Evolutionary conservation across 169 alveolate genomes (phyloP).

Genomic region (Eimeria zaria): DNA sequence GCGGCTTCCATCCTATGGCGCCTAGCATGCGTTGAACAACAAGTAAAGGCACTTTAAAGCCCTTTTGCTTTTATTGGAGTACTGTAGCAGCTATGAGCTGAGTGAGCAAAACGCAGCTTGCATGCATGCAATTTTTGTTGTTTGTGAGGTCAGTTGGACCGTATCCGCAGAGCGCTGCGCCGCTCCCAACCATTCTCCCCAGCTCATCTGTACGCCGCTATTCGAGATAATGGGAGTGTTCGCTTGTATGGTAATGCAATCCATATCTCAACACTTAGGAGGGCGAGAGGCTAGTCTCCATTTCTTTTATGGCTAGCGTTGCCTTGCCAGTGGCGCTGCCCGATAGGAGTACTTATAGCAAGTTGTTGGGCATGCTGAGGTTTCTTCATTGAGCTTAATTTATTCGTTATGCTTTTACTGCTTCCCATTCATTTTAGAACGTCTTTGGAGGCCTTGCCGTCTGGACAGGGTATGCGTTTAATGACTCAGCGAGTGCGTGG

Average conservation of each 20-base stretch:
- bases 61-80: neutral
- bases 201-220: constrained; percentile 74
- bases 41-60: neutral
- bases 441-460: neutral
- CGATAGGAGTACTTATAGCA: neutral
- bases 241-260: constrained; percentile 77
- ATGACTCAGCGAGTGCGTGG: constrained; percentile 62
- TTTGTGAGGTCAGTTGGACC: constrained; percentile 59
- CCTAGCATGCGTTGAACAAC: constrained; percentile 51
- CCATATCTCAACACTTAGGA: constrained; percentile 17
- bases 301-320: constrained; percentile 6
- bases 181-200: constrained; percentile 74
- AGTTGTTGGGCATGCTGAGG: neutral
- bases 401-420: neutral
- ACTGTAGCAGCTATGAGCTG: neutral
- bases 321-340: neutral
- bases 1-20: constrained; percentile 62
- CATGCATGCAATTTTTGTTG: neutral
- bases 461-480: neutral
- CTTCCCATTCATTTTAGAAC: neutral
- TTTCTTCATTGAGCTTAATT: neutral
- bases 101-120: neutral
- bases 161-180: constrained; percentile 69
- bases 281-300: neutral
- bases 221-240: constrained; percentile 63